phyloP scores from a whole-genome alignment of 139 green algal genomes.

The Ettlia oleoabundans region DNA sequence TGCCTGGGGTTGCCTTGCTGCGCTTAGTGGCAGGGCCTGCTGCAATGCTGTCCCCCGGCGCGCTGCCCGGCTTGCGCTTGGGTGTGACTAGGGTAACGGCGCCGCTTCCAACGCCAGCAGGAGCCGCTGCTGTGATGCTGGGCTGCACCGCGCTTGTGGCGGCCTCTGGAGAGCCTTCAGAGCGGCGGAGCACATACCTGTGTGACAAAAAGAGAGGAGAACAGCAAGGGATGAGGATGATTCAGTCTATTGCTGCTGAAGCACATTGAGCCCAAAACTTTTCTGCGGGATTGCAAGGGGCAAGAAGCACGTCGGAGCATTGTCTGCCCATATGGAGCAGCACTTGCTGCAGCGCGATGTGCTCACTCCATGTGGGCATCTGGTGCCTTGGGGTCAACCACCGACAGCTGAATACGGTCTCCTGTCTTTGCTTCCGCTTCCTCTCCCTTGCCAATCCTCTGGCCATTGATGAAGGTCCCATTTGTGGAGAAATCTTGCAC shows the following conservation, averaged over 20 bases:
- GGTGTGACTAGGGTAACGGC: not conserved
- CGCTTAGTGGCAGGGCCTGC: not conserved
- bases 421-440: not conserved
- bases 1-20: not conserved
- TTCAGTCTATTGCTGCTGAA: too few species aligned
- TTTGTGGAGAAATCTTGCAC: slow-evolving; percentile 39
- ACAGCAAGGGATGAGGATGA: too few species aligned
- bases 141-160: slow-evolving; percentile 8
- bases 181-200: slow-evolving; percentile 9
- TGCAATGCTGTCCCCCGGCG: not conserved
- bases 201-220: too few species aligned
- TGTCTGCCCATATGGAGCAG: not conserved
- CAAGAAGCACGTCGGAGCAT: too few species aligned
- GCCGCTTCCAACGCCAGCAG: not conserved
- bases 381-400: not conserved
- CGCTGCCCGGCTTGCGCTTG: not conserved
- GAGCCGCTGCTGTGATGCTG: not conserved
- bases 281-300: too few species aligned
- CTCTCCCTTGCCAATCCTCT: not conserved
- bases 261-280: too few species aligned
- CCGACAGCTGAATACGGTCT: slow-evolving; percentile 23
- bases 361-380: slow-evolving; percentile 20
- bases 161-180: slow-evolving; percentile 4
- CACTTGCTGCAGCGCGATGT: not conserved
- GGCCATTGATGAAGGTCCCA: slow-evolving; percentile 38